These are phyloP conservation scores for Selaginella tamariscina DNA, from an alignment of 75 land plant genomes.

Conservation along the genomic window DNA sequence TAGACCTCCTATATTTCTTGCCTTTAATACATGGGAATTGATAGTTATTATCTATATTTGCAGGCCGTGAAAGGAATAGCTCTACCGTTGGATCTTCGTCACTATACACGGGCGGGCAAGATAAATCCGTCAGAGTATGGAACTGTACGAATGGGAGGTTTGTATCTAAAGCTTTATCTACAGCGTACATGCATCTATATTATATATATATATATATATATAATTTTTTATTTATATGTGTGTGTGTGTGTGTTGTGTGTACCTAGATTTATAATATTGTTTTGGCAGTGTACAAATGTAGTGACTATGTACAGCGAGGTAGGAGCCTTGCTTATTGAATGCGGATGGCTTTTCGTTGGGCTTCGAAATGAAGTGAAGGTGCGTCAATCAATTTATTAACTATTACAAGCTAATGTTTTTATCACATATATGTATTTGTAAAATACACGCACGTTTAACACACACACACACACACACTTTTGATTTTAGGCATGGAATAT, in stretches of 20 bases:
- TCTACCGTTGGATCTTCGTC: slow-evolving; percentile 65
- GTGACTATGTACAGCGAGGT: slow-evolving; percentile 51
- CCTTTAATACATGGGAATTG: too few relatives aligned
- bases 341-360: slow-evolving; percentile 72
- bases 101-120: slow-evolving; percentile 87
- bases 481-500: slow-evolving; percentile 59
- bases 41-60: slow-evolving; percentile 11
- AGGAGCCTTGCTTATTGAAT: slow-evolving; percentile 58
- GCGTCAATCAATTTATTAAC: background rate
- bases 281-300: slow-evolving; percentile 38
- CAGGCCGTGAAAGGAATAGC: slow-evolving; percentile 75
- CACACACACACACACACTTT: background rate
- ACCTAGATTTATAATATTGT: background rate
- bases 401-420: background rate
- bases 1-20: too few relatives aligned
- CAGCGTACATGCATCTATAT: too few relatives aligned
- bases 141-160: slow-evolving; percentile 90
- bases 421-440: background rate
- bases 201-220: too few relatives aligned
- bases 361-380: slow-evolving; percentile 70
- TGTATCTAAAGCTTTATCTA: background rate
- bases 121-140: slow-evolving; percentile 73
- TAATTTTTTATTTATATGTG: too few relatives aligned
- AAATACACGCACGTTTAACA: background rate
- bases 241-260: too few relatives aligned